Evolutionary conservation across 176 grass and related monocot species (phyloP).

Genomic region (Lolium multiflorum): DNA sequence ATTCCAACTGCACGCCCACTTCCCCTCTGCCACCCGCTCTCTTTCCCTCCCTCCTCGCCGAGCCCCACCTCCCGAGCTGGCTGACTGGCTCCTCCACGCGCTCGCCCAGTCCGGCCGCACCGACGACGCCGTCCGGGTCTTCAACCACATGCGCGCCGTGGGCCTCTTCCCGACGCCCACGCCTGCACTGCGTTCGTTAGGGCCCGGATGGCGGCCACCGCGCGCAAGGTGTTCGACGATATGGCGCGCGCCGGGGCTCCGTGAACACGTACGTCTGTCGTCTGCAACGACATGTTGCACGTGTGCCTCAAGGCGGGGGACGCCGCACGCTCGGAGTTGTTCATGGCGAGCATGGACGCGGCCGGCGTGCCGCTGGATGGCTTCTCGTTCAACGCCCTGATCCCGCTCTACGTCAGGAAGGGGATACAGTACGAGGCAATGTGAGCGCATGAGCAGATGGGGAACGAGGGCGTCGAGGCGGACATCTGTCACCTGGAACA

Average conservation of each 20-base stretch:
- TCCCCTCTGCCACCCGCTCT: no score
- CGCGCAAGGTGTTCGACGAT: slow-evolving; percentile 74
- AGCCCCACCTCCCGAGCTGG: no score
- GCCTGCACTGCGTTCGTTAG: no score
- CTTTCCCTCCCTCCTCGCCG: no score
- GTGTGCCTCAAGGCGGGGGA: slow-evolving; percentile 78
- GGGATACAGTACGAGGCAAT: slow-evolving; percentile 86
- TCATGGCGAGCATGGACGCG: background rate
- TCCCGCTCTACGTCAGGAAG: slow-evolving; percentile 77
- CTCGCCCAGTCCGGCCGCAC: no score
- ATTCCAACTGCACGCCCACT: no score
- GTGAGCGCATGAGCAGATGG: slow-evolving; percentile 70
- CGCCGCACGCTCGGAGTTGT: slow-evolving; percentile 35
- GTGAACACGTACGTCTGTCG: slow-evolving; percentile 50
- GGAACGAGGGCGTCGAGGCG: slow-evolving; percentile 42
- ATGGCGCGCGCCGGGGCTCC: slow-evolving; percentile 46
- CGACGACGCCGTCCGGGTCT: no score
- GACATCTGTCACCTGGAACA: no score
- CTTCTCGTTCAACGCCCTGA: slow-evolving; percentile 78
- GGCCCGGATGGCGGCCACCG: slow-evolving; percentile 29
- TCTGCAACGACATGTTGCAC: slow-evolving; percentile 84
- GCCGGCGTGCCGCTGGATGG: slow-evolving; percentile 49
- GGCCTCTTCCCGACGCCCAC: no score
- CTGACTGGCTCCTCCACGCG: no score
- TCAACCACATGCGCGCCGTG: no score